Base-by-base conservation (phyloP, 768 basidiomycete genomes). In the Panaeolus cyanescens region DNA sequence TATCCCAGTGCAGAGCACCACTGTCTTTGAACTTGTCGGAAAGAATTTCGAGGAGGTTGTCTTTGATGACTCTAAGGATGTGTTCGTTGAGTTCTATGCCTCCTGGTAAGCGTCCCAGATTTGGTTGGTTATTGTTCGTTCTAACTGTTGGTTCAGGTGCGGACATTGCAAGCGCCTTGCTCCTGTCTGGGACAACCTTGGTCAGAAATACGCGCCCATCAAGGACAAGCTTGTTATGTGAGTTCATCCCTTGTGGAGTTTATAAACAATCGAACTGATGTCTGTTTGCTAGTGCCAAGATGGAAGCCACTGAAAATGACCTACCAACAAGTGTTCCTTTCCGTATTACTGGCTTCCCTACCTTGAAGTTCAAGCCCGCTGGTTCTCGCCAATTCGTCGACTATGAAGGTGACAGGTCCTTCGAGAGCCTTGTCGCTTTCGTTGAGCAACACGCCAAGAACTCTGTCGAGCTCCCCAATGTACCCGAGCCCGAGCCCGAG, bases 161-260 rank as follows among this genome's bases (percentile, higher is more conserved):
- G 92, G 92, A 42, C 94, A 95, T 85, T 96, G 95, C 90, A 97
- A 97, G 79, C 94, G 95, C 68, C 86, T 99, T 67, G 92, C 91
- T 74, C 96, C 97, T 12, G 92, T 79, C 37, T 99, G 95, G 94
- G 96, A 98, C 62, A 84, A 81, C 25, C 86, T 99, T 34, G 97
- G 85, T 59, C 91, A 96, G 71, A 90, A 90, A 71, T 99, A 88
- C 76, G 84, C 86, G 50, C 72, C 80, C 57, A 80, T 88, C 73
- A 88, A 90, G 76, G 89, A 95, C 70, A 84, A 83, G 34, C 68
- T 97, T 59, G 66, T 86, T 67, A 95, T 96, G 95, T 96, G 74
- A 55, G 84, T 28, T 37, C 12, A 42, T 50, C 45, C 33, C 17
- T 12, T 31, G 15, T 55, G 42, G 55, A n/a, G 3, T 58, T 59